These are phyloP conservation scores for Alternaria angustiovoidea DNA, from an alignment of 2,329 filamentous ascomycete genomes.

Conservation along the genomic window DNA sequence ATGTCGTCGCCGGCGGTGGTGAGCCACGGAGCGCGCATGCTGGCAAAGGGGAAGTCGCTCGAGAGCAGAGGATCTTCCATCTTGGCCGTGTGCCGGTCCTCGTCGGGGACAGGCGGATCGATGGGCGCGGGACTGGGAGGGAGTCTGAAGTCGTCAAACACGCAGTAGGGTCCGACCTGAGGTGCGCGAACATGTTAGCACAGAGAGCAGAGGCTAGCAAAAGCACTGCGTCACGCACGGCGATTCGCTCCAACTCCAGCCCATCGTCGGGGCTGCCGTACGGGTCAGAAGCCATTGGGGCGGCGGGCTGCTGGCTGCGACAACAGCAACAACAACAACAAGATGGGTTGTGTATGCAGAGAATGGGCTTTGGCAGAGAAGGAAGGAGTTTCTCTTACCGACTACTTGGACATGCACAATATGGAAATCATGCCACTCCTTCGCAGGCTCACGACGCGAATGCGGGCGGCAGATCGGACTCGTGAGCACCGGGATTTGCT, in stretches of 20 bases:
- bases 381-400: conserved; percentile 25
- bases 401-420: conserved; percentile 8
- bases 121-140: conserved; percentile 28
- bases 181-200: conserved; percentile 37
- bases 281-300: conserved; percentile 35
- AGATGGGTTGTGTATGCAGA: conserved; percentile 9
- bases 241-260: conserved; percentile 49
- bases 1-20: conserved; percentile 45
- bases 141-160: conserved; percentile 48
- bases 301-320: conserved; percentile 5
- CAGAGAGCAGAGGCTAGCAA: conserved; percentile 6
- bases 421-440: conserved; percentile 24
- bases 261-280: conserved; percentile 44
- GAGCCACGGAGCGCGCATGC: conserved; percentile 47
- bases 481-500: conserved; percentile 7
- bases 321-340: conserved; percentile 3
- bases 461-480: conserved; percentile 9
- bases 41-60: conserved; percentile 44
- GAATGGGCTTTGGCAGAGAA: neutral
- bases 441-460: conserved; percentile 8
- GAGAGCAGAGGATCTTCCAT: conserved; percentile 49
- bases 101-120: conserved; percentile 17
- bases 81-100: conserved; percentile 16
- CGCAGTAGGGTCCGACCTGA: conserved; percentile 51
- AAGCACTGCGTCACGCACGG: conserved; percentile 43